Percentiles rank a stretch among this genome's conserved stretches.
phyloP scores from a whole-genome alignment of 2,329 filamentous ascomycete species.

The Nothophoma quercina region DNA sequence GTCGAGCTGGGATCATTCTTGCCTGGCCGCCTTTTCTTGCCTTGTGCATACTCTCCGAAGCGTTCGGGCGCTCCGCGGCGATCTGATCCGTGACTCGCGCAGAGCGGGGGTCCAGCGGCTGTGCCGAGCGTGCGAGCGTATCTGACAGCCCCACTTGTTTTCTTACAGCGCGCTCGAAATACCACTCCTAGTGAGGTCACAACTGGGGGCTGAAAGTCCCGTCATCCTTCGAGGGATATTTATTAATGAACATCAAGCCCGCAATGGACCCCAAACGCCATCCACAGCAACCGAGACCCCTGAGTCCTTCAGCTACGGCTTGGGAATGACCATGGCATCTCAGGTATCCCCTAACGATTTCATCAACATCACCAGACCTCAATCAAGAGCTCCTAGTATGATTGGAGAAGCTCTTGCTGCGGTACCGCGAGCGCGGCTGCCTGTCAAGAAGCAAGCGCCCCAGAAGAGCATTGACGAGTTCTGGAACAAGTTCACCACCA shows the following conservation, averaged over 20 bases:
- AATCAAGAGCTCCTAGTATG: constrained; percentile 48
- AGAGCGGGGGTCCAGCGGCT: constrained; percentile 41
- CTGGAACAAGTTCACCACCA: constrained; percentile 74
- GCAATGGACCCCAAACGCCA: constrained; percentile 37
- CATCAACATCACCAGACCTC: constrained; percentile 46
- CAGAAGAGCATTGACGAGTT: constrained; percentile 76
- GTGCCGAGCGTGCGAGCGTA: constrained; percentile 41
- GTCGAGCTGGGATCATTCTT: constrained; percentile 23
- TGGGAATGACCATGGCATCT: constrained; percentile 45
- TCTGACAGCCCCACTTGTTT: constrained; percentile 46
- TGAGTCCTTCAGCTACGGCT: constrained; percentile 23
- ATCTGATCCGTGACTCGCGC: constrained; percentile 33
- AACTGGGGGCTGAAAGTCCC: constrained; percentile 42
- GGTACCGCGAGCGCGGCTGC: constrained; percentile 30
- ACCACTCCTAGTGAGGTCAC: constrained; percentile 35
- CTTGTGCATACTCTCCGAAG: constrained; percentile 15
- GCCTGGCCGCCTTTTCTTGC: constrained; percentile 35
- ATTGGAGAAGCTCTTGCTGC: constrained; percentile 33
- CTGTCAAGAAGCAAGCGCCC: constrained; percentile 61
- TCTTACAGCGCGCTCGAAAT: constrained; percentile 44
- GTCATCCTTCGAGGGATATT: constrained; percentile 22
- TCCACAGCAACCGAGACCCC: constrained; percentile 24
- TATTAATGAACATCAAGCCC: constrained; percentile 37
- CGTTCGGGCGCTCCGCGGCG: constrained; percentile 26
- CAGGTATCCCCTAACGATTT: constrained; percentile 47